Conservation (phyloP, 257 asterid species). For the Vinca minor region DNA sequence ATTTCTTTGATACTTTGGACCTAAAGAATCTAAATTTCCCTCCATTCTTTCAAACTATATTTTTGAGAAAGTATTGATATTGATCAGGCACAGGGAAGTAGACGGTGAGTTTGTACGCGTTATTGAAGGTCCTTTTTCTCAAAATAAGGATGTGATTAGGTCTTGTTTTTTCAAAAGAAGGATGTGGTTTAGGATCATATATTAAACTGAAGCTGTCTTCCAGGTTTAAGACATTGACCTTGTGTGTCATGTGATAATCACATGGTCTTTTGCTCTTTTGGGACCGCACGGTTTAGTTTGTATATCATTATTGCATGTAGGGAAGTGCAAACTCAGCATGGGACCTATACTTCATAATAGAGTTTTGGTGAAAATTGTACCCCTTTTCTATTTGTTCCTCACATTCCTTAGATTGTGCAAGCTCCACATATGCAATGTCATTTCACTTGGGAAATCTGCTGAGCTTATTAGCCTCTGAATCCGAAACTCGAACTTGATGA, state of each 20-base stretch:
- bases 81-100: neutral
- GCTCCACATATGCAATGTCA: neutral
- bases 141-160: conserved; percentile 6
- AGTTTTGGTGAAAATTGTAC: neutral
- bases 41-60: neutral
- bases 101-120: neutral
- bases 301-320: conserved; percentile 6
- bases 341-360: conserved; percentile 9
- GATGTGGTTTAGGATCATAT: conserved; percentile 10
- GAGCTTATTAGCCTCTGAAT: neutral
- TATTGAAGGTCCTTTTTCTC: neutral
- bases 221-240: conserved; percentile 6
- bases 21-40: neutral
- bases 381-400: neutral
- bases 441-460: neutral
- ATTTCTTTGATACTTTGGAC: neutral
- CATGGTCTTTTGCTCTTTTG: conserved; percentile 9
- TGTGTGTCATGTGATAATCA: conserved; percentile 8
- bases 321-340: conserved; percentile 18
- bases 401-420: neutral
- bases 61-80: neutral
- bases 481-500: neutral
- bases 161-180: neutral
- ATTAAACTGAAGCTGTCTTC: conserved; percentile 10
- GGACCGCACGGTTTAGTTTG: conserved; percentile 9